Percentiles rank a stretch among this genome's conserved stretches.
Conservation (phyloP, 208 protist genomes). For the Acanthamoeba lenticulata region DNA sequence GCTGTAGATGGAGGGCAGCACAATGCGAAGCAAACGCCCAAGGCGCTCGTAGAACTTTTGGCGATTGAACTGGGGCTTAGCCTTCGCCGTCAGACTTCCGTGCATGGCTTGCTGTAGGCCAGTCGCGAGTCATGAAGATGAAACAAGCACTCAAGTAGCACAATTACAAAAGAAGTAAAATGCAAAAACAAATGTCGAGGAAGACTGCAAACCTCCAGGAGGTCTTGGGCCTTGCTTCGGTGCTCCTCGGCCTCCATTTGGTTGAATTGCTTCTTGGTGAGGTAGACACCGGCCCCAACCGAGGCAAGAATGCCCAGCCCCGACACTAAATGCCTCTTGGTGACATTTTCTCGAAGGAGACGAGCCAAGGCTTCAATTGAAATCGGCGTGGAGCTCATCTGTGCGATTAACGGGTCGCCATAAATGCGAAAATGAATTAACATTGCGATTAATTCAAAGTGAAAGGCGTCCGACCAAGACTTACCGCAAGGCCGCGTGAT, state of each 20-base stretch:
- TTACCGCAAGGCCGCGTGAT: too few species aligned
- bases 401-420: background rate
- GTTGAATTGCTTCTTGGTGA: background rate
- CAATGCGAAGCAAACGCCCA: constrained; percentile 1
- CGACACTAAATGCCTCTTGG: background rate
- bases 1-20: constrained; percentile 44
- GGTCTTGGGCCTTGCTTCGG: background rate
- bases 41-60: constrained; percentile 29
- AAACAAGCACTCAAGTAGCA: background rate
- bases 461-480: too few species aligned
- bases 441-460: too few species aligned
- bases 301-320: background rate
- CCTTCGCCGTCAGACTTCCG: background rate
- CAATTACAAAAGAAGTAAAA: background rate
- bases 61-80: constrained; percentile 9
- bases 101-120: too few species aligned
- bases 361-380: background rate
- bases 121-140: too few species aligned
- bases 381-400: constrained; percentile 12
- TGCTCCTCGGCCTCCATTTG: constrained; percentile 30
- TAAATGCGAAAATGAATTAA: too few species aligned
- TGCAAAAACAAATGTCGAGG: background rate
- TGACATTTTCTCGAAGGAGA: constrained; percentile 12
- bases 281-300: background rate
- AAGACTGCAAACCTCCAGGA: background rate